phyloP scores from a whole-genome alignment of 192 early-diverging fungal genomes.

The Coemansia sp. region DNA sequence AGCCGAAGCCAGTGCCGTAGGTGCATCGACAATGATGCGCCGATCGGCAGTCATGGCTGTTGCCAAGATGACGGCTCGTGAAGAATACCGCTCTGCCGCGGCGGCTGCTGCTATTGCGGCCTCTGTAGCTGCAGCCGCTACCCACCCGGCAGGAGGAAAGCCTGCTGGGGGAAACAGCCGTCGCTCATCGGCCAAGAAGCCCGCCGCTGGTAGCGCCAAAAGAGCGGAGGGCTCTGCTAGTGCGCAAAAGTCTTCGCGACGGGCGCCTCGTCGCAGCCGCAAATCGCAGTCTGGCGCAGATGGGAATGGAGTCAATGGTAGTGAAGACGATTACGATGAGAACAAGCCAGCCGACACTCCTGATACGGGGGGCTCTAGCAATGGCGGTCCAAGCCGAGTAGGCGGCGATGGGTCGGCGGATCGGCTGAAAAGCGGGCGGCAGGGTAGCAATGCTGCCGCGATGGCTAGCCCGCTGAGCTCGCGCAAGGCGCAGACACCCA shows the following conservation, averaged over 20 bases:
- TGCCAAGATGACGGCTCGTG: constrained; percentile 48
- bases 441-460: neutral
- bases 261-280: neutral
- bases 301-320: neutral
- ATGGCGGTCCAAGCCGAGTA: neutral
- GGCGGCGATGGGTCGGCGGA: neutral
- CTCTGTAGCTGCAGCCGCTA: constrained; percentile 27
- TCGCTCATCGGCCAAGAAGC: constrained; percentile 2
- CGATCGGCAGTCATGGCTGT: constrained; percentile 50
- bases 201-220: neutral
- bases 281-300: neutral
- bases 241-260: constrained; percentile 6
- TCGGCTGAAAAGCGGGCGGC: neutral
- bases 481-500: constrained; percentile 22
- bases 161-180: constrained; percentile 4
- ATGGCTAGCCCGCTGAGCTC: neutral
- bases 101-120: constrained; percentile 44
- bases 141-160: neutral
- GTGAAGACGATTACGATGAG: constrained; percentile 2
- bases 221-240: neutral
- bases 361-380: neutral
- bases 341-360: neutral
- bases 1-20: constrained; percentile 36
- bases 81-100: constrained; percentile 38
- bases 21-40: constrained; percentile 49